phyloP scores from a whole-genome alignment of 257 asterid species.

The Primulina huaijiensis region DNA sequence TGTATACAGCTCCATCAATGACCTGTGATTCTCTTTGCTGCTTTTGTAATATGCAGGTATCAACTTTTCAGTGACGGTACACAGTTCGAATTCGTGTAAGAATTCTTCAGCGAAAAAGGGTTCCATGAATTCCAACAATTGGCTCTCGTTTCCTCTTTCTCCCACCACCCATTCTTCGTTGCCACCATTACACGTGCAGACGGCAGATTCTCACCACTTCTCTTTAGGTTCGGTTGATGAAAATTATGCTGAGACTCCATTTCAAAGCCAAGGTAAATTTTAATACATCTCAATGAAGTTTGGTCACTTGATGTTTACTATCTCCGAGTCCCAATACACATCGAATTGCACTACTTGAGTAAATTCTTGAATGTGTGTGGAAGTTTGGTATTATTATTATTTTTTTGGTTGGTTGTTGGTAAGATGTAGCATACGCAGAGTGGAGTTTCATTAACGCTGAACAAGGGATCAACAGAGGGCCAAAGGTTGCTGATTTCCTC shows the following conservation, averaged over 20 bases:
- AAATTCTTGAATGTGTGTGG: neutral
- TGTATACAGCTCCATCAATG: neutral
- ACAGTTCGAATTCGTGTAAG: neutral
- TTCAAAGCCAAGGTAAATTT: conserved; percentile 40
- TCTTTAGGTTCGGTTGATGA: conserved; percentile 46
- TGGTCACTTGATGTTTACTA: no score
- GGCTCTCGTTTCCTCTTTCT: conserved; percentile 86
- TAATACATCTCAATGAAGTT: no score
- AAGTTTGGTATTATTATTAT: no score
- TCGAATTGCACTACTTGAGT: no score
- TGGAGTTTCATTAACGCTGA: conserved; percentile 39
- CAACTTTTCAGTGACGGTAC: conserved; percentile 13
- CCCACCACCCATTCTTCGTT: conserved; percentile 57
- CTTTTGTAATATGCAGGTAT: conserved; percentile 32
- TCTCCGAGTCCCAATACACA: no score
- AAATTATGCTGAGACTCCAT: conserved; percentile 31
- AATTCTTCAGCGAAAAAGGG: conserved; percentile 21
- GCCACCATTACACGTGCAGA: conserved; percentile 22
- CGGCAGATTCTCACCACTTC: conserved; percentile 33
- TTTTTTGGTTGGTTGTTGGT: neutral
- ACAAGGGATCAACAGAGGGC: conserved; percentile 35
- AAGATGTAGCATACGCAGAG: conserved; percentile 24
- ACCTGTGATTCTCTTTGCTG: conserved; percentile 22
- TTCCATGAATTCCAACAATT: conserved; percentile 63
- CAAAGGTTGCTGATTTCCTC: conserved; percentile 56